These are phyloP conservation scores for Termitomyces sp. DNA, from an alignment of 768 basidiomycete species.

Conservation along the genomic window DNA sequence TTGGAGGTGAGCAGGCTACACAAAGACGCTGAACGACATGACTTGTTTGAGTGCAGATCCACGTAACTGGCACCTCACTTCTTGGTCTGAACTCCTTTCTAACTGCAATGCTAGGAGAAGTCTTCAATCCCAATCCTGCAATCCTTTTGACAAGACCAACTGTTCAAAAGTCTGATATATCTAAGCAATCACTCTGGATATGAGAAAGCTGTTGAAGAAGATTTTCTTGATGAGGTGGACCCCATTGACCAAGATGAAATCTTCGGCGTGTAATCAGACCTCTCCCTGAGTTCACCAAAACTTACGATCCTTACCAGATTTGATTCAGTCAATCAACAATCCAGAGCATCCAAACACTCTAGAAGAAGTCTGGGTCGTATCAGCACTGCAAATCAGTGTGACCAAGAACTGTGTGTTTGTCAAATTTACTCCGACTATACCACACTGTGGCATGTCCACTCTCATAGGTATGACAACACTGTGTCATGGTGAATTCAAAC, in stretches of 20 bases:
- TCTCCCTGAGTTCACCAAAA: not conserved
- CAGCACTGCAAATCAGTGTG: constrained; percentile 71
- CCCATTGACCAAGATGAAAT: constrained; percentile 90
- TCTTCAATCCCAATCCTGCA: constrained; percentile 89
- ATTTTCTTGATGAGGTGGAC: constrained; percentile 52
- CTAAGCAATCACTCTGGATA: constrained; percentile 57
- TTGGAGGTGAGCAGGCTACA: not conserved
- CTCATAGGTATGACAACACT: constrained; percentile 66
- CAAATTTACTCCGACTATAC: constrained; percentile 96
- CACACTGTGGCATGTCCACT: constrained; percentile 97
- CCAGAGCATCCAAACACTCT: constrained; percentile 93
- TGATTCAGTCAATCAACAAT: constrained; percentile 88
- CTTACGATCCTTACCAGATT: constrained; percentile 42
- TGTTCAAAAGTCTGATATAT: constrained; percentile 34
- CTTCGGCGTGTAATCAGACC: constrained; percentile 52
- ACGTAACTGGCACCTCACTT: no score
- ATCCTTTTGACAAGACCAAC: constrained; percentile 58
- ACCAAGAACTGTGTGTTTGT: constrained; percentile 66
- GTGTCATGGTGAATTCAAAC: not conserved
- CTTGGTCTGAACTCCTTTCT: constrained; percentile 9
- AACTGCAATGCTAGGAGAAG: constrained; percentile 43
- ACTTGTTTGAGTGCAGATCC: constrained; percentile 4
- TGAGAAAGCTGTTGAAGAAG: constrained; percentile 35
- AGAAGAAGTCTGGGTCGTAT: constrained; percentile 94
- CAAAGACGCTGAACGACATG: constrained; percentile 8